Evolutionary conservation across 257 asterid genomes (phyloP).

Genomic region (Rehmannia glutinosa): DNA sequence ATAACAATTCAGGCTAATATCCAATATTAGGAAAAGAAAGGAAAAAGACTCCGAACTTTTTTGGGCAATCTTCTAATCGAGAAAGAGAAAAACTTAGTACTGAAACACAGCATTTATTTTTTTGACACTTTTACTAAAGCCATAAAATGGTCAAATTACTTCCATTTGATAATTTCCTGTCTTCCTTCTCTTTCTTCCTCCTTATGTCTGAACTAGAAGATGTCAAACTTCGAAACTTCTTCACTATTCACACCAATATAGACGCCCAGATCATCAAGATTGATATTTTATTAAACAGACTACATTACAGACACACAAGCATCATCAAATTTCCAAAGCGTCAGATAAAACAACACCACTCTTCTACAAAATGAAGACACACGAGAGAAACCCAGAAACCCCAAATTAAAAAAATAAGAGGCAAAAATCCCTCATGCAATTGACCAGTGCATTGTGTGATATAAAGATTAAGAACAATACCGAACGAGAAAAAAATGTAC

Average conservation of each 20-base stretch:
- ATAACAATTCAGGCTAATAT: neutral
- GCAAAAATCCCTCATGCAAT: neutral
- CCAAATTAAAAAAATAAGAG: neutral
- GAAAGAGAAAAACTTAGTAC: neutral
- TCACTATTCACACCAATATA: neutral
- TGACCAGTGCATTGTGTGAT: neutral
- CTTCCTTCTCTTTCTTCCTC: neutral
- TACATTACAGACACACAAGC: neutral
- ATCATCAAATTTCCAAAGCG: neutral
- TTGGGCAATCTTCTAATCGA: neutral
- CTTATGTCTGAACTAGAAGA: neutral
- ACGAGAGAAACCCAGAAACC: slow-evolving; percentile 2
- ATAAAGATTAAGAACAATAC: neutral
- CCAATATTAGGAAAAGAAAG: neutral
- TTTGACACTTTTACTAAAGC: neutral
- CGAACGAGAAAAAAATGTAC: neutral
- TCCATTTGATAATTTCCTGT: neutral
- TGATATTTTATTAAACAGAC: neutral
- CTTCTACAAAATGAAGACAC: neutral
- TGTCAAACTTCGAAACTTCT: neutral
- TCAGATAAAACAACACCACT: neutral
- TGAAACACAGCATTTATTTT: neutral
- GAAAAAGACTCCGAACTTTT: neutral
- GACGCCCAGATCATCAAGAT: slow-evolving; percentile 7
- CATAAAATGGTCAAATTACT: neutral